Base-by-base conservation (phyloP, 2,329 filamentous ascomycete genomes). In the Cladosporium oxysporum region DNA sequence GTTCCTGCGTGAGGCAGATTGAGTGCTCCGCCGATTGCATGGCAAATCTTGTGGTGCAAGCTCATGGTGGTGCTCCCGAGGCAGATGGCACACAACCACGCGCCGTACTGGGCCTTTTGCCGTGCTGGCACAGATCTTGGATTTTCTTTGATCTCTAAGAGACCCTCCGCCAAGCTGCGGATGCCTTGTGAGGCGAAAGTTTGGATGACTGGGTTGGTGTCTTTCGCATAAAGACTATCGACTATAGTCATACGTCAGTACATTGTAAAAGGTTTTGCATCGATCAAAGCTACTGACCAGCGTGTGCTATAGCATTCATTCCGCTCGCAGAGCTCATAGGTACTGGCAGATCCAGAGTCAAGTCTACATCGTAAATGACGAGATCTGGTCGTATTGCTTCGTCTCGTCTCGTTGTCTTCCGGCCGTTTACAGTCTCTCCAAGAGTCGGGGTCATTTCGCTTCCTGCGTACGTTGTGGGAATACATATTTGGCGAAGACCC, bases 31-130 rank as follows among this genome's bases (percentile, higher is more conserved):
- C 87, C 88, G 1, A 90, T 79, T 0, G 85, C 85, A 72, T 90
- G 88, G 76, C 87, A 89, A 1, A 90, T 82, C 73, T 90, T 90
- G 76, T 90, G 88, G 72, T 90, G 88, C 16, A 90, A 81, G 2
- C 85, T 83, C 85, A 90, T 89, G 62, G 83, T 83, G 2, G 86
- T 84, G 66, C 79, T 83, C 6, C 87, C 87, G 0, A 89, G 80
- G 70, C 85, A 88, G 28, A 80, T 83, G 35, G 86, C 87, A 70
- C 86, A 89, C 1, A 90, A 83, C 86, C 86, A 90, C 44, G 88
- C 87, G 26, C 87, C 88, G 71, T 89, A 88, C 1, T 86, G 81
- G 16, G 86, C 87, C 2, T 75, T 75, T 3, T 80, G 82, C 2
- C 87, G 82, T 2, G 86, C 85, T 5, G 41, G n/a, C n/a, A 47